Evolutionary conservation across 805 yeast species (phyloP).

Genomic region (Candida saitoana): DNA sequence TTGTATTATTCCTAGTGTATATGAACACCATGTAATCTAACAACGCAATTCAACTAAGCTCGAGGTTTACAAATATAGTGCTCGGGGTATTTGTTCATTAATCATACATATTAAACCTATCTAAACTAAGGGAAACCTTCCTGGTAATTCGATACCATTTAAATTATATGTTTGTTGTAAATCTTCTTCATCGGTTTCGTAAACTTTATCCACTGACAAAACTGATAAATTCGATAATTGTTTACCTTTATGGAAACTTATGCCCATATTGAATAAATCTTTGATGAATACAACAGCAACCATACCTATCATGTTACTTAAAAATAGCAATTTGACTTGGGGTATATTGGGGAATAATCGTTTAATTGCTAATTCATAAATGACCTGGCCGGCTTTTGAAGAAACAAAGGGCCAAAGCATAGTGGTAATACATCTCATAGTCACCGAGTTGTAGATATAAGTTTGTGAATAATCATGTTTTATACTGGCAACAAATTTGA

Average conservation of each 20-base stretch:
- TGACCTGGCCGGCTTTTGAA: slow-evolving; percentile 27
- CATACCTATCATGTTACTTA: slow-evolving; percentile 31
- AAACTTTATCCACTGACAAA: slow-evolving; percentile 11
- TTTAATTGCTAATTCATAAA: slow-evolving; percentile 13
- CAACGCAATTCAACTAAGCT: no score
- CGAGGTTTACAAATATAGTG: no score
- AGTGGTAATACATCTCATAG: slow-evolving; percentile 28
- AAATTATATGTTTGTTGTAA: background rate
- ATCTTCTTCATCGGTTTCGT: slow-evolving; percentile 1
- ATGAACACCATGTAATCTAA: no score
- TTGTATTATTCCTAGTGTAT: background rate
- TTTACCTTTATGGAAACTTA: slow-evolving; percentile 25
- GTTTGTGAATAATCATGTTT: slow-evolving; percentile 30
- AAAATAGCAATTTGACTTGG: slow-evolving; percentile 18
- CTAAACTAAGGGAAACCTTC: slow-evolving; percentile 5
- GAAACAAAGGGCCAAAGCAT: slow-evolving; percentile 38
- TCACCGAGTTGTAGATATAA: slow-evolving; percentile 19
- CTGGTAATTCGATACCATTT: slow-evolving; percentile 5
- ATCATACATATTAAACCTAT: background rate
- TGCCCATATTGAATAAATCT: slow-evolving; percentile 27
- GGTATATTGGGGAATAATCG: slow-evolving; percentile 6
- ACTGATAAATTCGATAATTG: slow-evolving; percentile 27
- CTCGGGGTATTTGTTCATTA: background rate
- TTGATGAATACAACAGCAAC: slow-evolving; percentile 30
- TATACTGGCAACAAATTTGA: slow-evolving; percentile 30